Evolutionary conservation across 768 basidiomycete genomes (phyloP).

Genomic region (Naematelia aurantialba): DNA sequence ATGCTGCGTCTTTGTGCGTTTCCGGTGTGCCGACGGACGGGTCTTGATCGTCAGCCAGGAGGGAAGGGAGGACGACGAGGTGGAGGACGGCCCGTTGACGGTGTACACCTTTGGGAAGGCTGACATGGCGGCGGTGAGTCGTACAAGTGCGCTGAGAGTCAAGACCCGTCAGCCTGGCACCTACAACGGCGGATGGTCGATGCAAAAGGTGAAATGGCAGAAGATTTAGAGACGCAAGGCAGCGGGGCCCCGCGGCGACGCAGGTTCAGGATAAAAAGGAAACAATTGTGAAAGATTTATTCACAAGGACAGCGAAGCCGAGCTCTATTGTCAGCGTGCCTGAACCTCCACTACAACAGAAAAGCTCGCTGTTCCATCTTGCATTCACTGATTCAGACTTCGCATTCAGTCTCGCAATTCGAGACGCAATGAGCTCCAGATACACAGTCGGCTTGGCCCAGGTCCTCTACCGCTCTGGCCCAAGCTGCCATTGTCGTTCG

Average conservation of each 20-base stretch:
- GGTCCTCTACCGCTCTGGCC: background rate
- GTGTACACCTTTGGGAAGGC: conserved; percentile 72
- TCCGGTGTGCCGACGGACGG: conserved; percentile 34
- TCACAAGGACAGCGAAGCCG: background rate
- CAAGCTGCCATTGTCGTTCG: background rate
- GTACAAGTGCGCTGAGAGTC: too few species aligned
- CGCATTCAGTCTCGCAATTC: too few species aligned
- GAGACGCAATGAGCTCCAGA: background rate
- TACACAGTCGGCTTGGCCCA: background rate
- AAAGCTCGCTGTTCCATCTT: too few species aligned
- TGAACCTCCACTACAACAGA: too few species aligned
- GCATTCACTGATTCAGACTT: too few species aligned
- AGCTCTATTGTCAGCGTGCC: too few species aligned
- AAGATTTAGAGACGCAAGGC: background rate
- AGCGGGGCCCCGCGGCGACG: background rate
- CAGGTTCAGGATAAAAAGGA: conserved; percentile 8
- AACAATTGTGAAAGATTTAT: background rate
- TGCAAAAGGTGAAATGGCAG: background rate
- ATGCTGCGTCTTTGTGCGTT: conserved; percentile 51
- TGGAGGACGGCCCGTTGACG: conserved; percentile 84
- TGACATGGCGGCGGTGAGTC: conserved; percentile 24
- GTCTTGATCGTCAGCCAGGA: conserved; percentile 72
- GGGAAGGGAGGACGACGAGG: conserved; percentile 85
- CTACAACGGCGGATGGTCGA: background rate
- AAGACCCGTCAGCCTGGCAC: too few species aligned